Base-by-base conservation (phyloP, 2,329 filamentous ascomycete genomes). In the Pseudopyrenochaeta lycopersici region DNA sequence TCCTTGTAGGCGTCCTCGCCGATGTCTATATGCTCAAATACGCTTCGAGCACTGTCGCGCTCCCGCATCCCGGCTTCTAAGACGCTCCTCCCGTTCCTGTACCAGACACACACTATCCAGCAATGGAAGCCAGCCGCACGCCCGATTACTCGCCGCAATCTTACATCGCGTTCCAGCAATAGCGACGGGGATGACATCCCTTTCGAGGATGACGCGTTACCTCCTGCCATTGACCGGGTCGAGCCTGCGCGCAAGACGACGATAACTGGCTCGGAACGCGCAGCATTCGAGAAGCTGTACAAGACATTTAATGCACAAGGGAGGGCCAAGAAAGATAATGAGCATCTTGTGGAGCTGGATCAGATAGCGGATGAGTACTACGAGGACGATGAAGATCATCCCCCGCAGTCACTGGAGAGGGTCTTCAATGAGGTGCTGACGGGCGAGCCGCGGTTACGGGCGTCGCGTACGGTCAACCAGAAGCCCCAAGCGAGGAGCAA, bases 101-200 rank as follows among this genome's bases (percentile, higher is more conserved):
- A 91, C 68, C 88, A 90, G 60, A 92, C 90, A 4, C 79, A 83
- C 54, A 91, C 89, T 0, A 81, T 89, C 29, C 76, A 79, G 52
- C 74, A 76, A 60, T 68, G 76, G 53, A 62, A 60, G 29, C 48
- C 57, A 44, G 40, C 49, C 33, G 54, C 56, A 38, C 61, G 57
- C 40, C 52, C 56, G 46, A 53, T 58, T 47, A 52, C 58, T 31
- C 65, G 60, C 30, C 70, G 68, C 51, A 62, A 55, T 32, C 54
- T 64, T 17, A 58, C 62, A 10, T 66, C 63, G 5, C 60, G 58
- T 43, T 57, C 65, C 63, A 33, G 9, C 4, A 27, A 27, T 27
- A 27, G 40, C 10, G 17, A 44, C 3, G 47, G 49, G 5, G 57
- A 64, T 14, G 51, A 65, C n/a, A 60, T 62, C 1, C 65, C 65